Evolutionary conservation across 2,329 filamentous ascomycete genomes (phyloP), one percentile per base, ranked within the genome.

Genomic region (Drechslerella coelobrocha): DNA sequence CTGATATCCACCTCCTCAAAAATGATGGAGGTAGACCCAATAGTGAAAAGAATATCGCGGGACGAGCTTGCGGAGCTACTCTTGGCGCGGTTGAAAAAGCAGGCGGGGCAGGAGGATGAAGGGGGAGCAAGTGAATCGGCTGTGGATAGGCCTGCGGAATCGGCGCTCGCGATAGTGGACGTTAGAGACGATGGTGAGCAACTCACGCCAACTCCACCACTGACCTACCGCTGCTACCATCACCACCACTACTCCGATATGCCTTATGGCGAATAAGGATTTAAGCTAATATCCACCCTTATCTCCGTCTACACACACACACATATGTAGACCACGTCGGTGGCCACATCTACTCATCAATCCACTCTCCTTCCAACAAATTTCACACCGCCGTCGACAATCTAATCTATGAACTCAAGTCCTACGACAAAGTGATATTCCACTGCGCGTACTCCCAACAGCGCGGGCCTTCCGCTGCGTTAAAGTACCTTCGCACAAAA

Each of bases 371-470:
- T 0, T 89, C 85, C 54, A 81, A 80, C 48, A 85, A 86, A 17
- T 84, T 97, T 52, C 90, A 96, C 76, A 85, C 85, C 77, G 86
- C 84, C 74, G 86, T 94, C 79, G 89, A 92, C 0, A 90, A 92
- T 73, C 85, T 99, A n/a, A 83, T 96, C 10, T 86, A 91, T 62
- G 87, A 84, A 45, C 84, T 97, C 51, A 82, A 86, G 73, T 86
- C 88, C 77, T 92, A 91, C 79, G 86, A 94, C 61, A 88, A 84
- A 9, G 91, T 99, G 12, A 86, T 99, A 0, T 99, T 99, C 79
- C 94, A 99, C 81, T 99, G 94, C 80, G 89, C 90, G 17, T 82
- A 97, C 61, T 93, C 89, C 74, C 94, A 97, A 81, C 89, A 96
- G 80, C 84, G 94, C 0, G 94, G 94, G 0, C 94, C 94, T 0